Conservation (phyloP, 73 alveolate genomes). For the Uronychia binucleata region DNA sequence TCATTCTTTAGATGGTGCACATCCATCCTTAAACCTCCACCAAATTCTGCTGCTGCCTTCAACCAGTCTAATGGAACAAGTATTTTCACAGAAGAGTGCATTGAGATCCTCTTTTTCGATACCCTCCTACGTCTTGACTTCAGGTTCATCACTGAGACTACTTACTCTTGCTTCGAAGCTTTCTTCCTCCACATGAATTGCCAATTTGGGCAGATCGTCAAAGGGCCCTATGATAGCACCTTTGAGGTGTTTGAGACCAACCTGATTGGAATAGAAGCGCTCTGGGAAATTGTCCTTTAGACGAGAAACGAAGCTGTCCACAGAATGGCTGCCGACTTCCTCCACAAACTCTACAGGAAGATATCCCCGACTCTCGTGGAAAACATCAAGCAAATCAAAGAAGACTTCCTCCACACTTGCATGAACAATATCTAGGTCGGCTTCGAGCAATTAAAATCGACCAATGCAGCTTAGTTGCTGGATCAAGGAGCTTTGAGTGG, state of each 20-base stretch:
- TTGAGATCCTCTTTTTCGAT: conserved; percentile 60
- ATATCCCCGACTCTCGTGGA: conserved; percentile 56
- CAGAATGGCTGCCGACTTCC: conserved; percentile 48
- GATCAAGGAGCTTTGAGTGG: conserved; percentile 19
- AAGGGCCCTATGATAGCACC: conserved; percentile 26
- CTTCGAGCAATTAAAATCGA: neutral
- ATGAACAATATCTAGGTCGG: conserved; percentile 67
- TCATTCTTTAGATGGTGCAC: conserved; percentile 62
- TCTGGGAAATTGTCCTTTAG: conserved; percentile 71
- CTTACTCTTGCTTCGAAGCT: conserved; percentile 64
- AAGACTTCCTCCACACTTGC: conserved; percentile 57
- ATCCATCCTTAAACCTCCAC: conserved; percentile 22
- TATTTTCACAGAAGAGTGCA: conserved; percentile 60
- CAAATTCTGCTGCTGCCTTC: conserved; percentile 14
- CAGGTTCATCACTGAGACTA: conserved; percentile 44
- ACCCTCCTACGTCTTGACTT: conserved; percentile 58
- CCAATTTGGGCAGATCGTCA: conserved; percentile 60
- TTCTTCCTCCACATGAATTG: conserved; percentile 56
- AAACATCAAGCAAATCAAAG: conserved; percentile 37
- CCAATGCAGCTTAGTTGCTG: neutral
- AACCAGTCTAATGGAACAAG: conserved; percentile 20
- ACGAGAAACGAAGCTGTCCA: conserved; percentile 54
- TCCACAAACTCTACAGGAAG: conserved; percentile 60
- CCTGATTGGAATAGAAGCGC: conserved; percentile 64
- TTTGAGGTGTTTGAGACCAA: conserved; percentile 62